These are phyloP conservation scores for Bombardia bombarda DNA, from an alignment of 495 filamentous ascomycete species.

Conservation along the genomic window DNA sequence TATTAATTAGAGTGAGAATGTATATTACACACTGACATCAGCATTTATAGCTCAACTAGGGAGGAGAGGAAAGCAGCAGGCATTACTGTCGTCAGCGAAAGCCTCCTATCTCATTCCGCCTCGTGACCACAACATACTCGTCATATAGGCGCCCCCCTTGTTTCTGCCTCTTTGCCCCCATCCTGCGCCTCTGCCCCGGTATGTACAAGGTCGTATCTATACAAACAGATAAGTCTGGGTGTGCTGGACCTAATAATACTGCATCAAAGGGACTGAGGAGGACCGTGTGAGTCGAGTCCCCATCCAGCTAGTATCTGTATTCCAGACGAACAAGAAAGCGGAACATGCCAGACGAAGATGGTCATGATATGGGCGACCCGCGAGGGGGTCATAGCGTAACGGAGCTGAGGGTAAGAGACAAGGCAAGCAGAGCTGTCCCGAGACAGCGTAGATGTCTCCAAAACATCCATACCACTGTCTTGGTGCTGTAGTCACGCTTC, in stretches of 20 bases:
- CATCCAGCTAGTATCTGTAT: not conserved
- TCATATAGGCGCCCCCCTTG: too few relatives aligned
- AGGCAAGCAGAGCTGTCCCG: not conserved
- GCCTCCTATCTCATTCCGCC: too few relatives aligned
- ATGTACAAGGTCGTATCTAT: not conserved
- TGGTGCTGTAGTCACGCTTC: conserved; percentile 5
- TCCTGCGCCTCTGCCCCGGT: too few relatives aligned
- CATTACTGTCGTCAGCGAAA: too few relatives aligned
- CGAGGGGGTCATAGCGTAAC: not conserved
- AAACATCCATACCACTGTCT: not conserved
- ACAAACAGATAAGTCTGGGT: not conserved
- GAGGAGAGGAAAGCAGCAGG: too few relatives aligned
- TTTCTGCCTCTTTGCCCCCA: too few relatives aligned
- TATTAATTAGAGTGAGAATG: too few relatives aligned
- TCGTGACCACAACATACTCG: too few relatives aligned
- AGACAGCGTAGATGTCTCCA: not conserved
- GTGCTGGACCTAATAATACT: not conserved
- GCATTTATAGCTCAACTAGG: too few relatives aligned
- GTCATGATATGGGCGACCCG: not conserved
- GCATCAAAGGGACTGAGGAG: not conserved
- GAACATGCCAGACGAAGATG: not conserved
- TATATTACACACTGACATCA: too few relatives aligned
- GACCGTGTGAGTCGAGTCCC: not conserved
- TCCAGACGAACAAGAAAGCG: not conserved
- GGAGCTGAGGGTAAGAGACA: not conserved